phyloP scores from a whole-genome alignment of 257 asterid genomes.

The Solanum verrucosum region DNA sequence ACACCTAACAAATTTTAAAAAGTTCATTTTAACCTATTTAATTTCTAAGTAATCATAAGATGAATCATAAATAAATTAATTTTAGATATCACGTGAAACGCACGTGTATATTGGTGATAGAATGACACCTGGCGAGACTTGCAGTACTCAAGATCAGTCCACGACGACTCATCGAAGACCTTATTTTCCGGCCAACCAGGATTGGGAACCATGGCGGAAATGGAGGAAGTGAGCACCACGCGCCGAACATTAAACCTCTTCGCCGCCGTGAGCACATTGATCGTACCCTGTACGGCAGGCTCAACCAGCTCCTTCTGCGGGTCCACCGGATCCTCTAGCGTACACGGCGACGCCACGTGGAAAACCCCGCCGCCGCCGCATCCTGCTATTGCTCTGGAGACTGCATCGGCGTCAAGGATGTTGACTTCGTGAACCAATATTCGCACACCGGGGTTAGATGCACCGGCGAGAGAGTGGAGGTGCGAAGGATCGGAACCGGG shows the following conservation, averaged over 20 bases:
- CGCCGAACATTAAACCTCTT: constrained; percentile 56
- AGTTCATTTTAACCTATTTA: too few species aligned
- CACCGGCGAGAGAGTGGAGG: constrained; percentile 57
- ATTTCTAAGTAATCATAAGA: neutral
- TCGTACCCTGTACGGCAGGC: constrained; percentile 79
- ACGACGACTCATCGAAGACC: constrained; percentile 68
- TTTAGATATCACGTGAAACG: neutral
- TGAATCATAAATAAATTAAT: neutral
- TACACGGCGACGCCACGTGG: constrained; percentile 96
- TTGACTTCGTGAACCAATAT: constrained; percentile 52
- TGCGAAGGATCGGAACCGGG: constrained; percentile 78
- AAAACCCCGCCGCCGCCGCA: constrained; percentile 76
- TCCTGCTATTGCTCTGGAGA: constrained; percentile 46
- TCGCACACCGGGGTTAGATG: constrained; percentile 22
- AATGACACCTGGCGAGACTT: constrained; percentile 49
- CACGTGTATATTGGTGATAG: neutral
- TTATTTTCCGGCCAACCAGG: constrained; percentile 49
- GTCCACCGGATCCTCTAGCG: constrained; percentile 73
- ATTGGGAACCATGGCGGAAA: constrained; percentile 84
- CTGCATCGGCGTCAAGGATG: constrained; percentile 52
- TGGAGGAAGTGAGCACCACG: constrained; percentile 85
- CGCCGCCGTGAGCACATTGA: constrained; percentile 77
- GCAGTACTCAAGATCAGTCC: constrained; percentile 91
- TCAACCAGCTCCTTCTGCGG: constrained; percentile 73
- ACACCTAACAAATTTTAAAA: too few species aligned